Evolutionary conservation across 2,329 filamentous ascomycete genomes (phyloP), one percentile per base, ranked within the genome.

Genomic region (Penicillium sp.): DNA sequence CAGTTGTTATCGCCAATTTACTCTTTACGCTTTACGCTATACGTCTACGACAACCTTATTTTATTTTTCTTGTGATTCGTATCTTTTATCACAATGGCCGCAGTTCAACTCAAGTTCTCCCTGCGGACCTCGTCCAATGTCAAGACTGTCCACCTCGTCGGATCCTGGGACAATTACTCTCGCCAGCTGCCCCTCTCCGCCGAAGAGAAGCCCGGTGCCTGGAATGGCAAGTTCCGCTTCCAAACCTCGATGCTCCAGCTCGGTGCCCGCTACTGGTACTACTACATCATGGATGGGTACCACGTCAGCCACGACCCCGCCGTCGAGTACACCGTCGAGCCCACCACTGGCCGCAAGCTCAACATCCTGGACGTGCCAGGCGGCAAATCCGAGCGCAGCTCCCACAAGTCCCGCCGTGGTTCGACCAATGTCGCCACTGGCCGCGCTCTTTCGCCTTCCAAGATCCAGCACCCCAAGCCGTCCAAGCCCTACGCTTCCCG

Each of bases 241-340:
- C 89, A 94, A 78, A 88, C 87, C 72, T 78, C 85, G 58, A 93
- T 90, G 55, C 84, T 97, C 67, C 86, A 93, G 80, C 81, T 90
- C 66, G 91, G 93, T 73, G 86, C 90, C 73, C 87, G 93, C 72
- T 97, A 97, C 85, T 99, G 94, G 94, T 99, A 97, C 86, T 99
- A 99, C 85, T 99, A 96, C 83, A 96, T 97, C 85, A 94, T 97
- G 75, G 94, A 99, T 75, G 94, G 94, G 66, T 96, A 96, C 85
- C 92, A 96, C 76, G 88, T 95, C 74, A 92, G 92, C 57, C 93
- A 97, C 83, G 94, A 97, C 79, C 92, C 93, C 64, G 89, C 89
- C 74, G 87, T 91, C 73, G 81, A 88, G 69, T 93, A 88, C 71
- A 95, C 89, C 70, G 87, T 89, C 63, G 94, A 99, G 82, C 92